Percentiles rank a stretch among this genome's conserved stretches.
Conservation (phyloP, 2,329 filamentous ascomycete species). For the Lasiodiplodia citricola region DNA sequence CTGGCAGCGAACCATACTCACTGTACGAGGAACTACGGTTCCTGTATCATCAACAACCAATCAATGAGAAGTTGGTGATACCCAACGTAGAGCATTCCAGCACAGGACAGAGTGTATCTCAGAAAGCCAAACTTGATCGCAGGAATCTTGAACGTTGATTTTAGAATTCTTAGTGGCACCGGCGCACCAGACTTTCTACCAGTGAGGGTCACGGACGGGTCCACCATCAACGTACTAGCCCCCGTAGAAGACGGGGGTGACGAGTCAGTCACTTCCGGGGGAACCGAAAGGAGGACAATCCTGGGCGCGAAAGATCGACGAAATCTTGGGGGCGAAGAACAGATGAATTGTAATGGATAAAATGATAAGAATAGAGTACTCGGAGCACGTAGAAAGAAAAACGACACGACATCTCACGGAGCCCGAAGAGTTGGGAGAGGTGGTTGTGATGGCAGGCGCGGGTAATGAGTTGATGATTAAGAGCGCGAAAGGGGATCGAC, state of each 20-base stretch:
- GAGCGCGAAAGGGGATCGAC: too few relatives aligned
- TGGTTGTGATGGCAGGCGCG: too few relatives aligned
- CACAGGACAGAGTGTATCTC: neutral
- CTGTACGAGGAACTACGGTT: neutral
- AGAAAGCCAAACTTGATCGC: neutral
- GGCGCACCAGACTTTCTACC: neutral
- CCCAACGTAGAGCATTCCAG: neutral
- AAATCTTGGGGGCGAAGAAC: neutral
- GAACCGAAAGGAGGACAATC: neutral
- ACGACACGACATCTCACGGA: too few relatives aligned
- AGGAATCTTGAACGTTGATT: conserved; percentile 8
- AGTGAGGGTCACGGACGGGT: neutral
- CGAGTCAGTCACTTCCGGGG: neutral
- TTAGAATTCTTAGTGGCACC: neutral
- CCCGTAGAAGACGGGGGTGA: neutral
- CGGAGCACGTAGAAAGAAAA: neutral
- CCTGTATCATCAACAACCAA: neutral
- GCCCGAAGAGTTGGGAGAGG: too few relatives aligned
- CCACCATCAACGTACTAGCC: conserved; percentile 1
- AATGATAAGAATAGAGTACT: conserved; percentile 15
- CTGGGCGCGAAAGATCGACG: neutral
- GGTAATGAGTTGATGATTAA: too few relatives aligned
- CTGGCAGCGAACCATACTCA: neutral
- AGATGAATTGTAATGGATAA: neutral
- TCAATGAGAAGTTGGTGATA: neutral